A percentile compares a stretch with the other conserved stretches of the same genome.
These are phyloP conservation scores for Eurotiales sp. DNA, from an alignment of 2,329 filamentous ascomycete species.

Conservation along the genomic window DNA sequence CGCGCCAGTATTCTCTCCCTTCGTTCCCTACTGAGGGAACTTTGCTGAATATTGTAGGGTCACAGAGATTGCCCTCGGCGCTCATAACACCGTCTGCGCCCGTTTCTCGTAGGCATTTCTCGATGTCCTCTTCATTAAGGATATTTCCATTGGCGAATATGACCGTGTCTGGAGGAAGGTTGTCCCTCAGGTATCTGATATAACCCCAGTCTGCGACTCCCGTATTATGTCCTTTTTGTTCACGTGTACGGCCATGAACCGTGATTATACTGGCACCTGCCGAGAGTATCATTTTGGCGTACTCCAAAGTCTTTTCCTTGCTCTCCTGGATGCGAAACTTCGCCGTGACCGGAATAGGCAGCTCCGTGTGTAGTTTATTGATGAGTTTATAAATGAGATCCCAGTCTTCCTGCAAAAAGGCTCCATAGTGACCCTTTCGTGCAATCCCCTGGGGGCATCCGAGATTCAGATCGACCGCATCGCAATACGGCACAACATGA, in stretches of 20 bases:
- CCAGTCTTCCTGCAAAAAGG: slow-evolving; percentile 92
- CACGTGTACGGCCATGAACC: slow-evolving; percentile 80
- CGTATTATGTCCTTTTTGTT: slow-evolving; percentile 95
- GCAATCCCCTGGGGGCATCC: slow-evolving; percentile 97
- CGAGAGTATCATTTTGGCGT: slow-evolving; percentile 79
- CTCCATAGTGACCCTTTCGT: slow-evolving; percentile 82
- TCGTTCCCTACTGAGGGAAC: slow-evolving; percentile 62
- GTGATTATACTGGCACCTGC: slow-evolving; percentile 92
- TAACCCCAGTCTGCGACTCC: slow-evolving; percentile 89
- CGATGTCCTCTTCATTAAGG: slow-evolving; percentile 72
- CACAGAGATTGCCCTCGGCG: slow-evolving; percentile 89
- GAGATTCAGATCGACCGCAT: slow-evolving; percentile 91
- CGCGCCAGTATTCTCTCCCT: slow-evolving; percentile 81
- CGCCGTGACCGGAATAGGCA: slow-evolving; percentile 83
- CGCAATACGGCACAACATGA: slow-evolving; percentile 79
- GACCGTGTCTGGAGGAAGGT: slow-evolving; percentile 79
- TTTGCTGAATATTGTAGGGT: slow-evolving; percentile 78
- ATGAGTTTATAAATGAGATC: slow-evolving; percentile 78
- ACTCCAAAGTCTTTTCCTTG: slow-evolving; percentile 78
- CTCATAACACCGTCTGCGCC: slow-evolving; percentile 93
- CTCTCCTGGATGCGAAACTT: slow-evolving; percentile 91
- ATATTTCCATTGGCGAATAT: slow-evolving; percentile 97
- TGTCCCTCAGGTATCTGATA: slow-evolving; percentile 76
- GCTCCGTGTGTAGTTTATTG: slow-evolving; percentile 70
- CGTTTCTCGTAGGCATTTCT: slow-evolving; percentile 72